A percentile compares a stretch with the other conserved stretches of the same genome.
phyloP scores from a whole-genome alignment of 345 rosid genomes.

The Eutrema heterophyllum region DNA sequence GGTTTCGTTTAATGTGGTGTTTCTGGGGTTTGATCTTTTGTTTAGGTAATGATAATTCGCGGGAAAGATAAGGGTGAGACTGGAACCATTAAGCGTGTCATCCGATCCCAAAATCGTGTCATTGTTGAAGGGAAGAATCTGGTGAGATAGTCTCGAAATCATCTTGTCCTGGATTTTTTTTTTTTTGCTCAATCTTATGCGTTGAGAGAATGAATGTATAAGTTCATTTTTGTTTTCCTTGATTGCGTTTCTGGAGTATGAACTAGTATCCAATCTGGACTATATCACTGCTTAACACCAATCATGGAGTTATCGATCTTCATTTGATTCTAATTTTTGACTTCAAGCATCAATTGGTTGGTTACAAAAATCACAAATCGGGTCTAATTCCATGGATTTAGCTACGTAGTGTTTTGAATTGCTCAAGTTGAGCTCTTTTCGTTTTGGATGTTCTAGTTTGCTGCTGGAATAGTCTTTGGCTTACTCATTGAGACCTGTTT shows the following conservation, averaged over 20 bases:
- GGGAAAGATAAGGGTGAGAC: slow-evolving; percentile 91
- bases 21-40: neutral
- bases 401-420: neutral
- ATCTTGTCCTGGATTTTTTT: neutral
- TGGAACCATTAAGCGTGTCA: slow-evolving; percentile 65
- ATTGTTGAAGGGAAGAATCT: slow-evolving; percentile 89
- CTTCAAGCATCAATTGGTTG: neutral
- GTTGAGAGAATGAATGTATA: neutral
- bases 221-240: neutral
- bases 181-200: neutral
- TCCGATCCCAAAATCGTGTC: slow-evolving; percentile 84
- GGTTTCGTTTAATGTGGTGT: neutral
- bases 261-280: neutral
- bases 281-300: neutral
- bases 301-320: neutral
- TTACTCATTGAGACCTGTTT: neutral
- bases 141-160: slow-evolving; percentile 33
- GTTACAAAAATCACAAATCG: neutral
- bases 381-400: neutral
- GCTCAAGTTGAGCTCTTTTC: neutral
- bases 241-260: neutral
- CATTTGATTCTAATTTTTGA: neutral
- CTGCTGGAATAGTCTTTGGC: neutral
- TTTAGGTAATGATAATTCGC: slow-evolving; percentile 73
- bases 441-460: neutral